These are phyloP conservation scores for Xylaria sp. DNA, from an alignment of 2,329 filamentous ascomycete species.

Conservation along the genomic window DNA sequence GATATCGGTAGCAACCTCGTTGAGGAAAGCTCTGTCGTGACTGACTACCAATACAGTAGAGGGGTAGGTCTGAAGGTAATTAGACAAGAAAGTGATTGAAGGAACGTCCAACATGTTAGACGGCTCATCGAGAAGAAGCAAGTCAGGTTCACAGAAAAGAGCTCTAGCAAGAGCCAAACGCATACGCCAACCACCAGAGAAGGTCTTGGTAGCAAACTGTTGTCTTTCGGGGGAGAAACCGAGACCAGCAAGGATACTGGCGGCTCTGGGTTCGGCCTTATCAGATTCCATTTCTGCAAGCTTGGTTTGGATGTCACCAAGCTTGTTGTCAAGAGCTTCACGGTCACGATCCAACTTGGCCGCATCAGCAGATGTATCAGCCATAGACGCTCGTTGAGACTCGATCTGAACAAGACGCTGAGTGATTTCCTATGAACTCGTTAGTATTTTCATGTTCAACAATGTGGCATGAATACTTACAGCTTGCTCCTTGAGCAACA, in stretches of 20 bases:
- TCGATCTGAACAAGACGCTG: slow-evolving; percentile 73
- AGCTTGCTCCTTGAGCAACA: slow-evolving; percentile 81
- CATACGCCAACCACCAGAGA: slow-evolving; percentile 99
- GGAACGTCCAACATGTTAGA: slow-evolving; percentile 99
- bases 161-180: slow-evolving; percentile 89
- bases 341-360: slow-evolving; percentile 78
- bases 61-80: slow-evolving; percentile 89
- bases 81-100: slow-evolving; percentile 96
- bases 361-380: slow-evolving; percentile 88
- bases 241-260: slow-evolving; percentile 92
- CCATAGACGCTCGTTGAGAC: slow-evolving; percentile 68
- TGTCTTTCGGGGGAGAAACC: slow-evolving; percentile 94
- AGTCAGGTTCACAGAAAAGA: slow-evolving; percentile 94
- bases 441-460: slow-evolving; percentile 16
- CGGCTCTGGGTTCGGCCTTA: slow-evolving; percentile 91
- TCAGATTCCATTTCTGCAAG: slow-evolving; percentile 98
- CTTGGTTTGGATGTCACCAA: slow-evolving; percentile 87
- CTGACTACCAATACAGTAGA: slow-evolving; percentile 94
- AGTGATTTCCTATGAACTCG: slow-evolving; percentile 62
- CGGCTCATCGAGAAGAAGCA: slow-evolving; percentile 94
- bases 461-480: slow-evolving; percentile 41
- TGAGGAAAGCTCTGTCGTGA: slow-evolving; percentile 97
- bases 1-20: slow-evolving; percentile 98
- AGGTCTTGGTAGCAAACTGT: slow-evolving; percentile 90
- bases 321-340: slow-evolving; percentile 82